Base-by-base conservation (phyloP, 108 stramenopile genomes). In the Nannochloropsis salina region DNA sequence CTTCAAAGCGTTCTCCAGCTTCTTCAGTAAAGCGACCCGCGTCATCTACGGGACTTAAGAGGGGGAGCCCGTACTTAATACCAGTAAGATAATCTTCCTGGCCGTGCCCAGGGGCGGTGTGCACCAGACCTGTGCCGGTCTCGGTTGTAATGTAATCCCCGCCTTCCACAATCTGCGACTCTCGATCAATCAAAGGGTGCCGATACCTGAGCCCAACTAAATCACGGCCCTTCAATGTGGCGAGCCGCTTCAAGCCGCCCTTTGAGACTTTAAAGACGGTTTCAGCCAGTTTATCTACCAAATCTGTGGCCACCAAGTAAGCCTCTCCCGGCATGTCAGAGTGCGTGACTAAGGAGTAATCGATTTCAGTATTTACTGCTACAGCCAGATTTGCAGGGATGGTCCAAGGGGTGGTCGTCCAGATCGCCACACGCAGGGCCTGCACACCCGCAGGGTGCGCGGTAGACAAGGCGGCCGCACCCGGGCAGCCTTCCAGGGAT, bases 401-500 rank as follows among this genome's bases (percentile, higher is more conserved):
- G 6, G 99, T 99, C 99, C 99, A 99, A 2, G 99, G 99, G 12
- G 99, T 99, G 61, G 99, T 99, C 51, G 99, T 99, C 99, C 99
- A 99, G 89, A 97, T 85, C 85, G 96, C 96, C 43, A 95, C 96
- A 1, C 95, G 94, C 91, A 98, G 93, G 42, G 85, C 89, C 2
- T 21, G 45, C 41, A 42, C 80, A 1, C 47, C 82, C 3, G 22
- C 82, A 11, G 82, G n/a, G 21, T 21, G 51, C 84, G 45, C 47
- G 15, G 47, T 21, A n/a, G 40, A 42, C 9, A 31, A 22, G 20
- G 80, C 21, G 80, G 80, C 21, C 21, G 31, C 21, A 11, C 21
- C 31, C n/a, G 20, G 9, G 31, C n/a, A 21, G 80, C 31, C 84
- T 1, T 90, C 87, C 41, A 51, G 47, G 47, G 47, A 51, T 10